Percentiles rank a stretch among this genome's conserved stretches.
Conservation (phyloP, 257 asterid species). For the Craterostigma plantagineum region DNA sequence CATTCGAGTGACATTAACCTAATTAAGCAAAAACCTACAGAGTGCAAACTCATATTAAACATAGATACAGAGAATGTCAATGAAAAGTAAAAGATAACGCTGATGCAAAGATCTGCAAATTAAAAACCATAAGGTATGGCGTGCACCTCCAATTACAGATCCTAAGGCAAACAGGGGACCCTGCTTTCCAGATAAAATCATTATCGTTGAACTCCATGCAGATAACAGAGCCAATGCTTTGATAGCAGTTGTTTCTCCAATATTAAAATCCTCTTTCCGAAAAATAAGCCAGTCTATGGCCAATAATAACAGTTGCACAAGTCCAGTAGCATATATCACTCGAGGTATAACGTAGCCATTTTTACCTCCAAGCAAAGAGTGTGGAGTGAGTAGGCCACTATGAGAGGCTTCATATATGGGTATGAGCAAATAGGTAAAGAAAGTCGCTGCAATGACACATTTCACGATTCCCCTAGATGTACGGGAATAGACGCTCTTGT, state of each 20-base stretch:
- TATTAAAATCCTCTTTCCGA: constrained; percentile 15
- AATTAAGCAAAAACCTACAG: constrained; percentile 63
- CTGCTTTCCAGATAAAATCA: constrained; percentile 79
- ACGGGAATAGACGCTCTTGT: constrained; percentile 25
- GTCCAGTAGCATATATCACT: constrained; percentile 48
- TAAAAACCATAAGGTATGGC: constrained; percentile 6
- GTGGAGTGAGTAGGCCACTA: constrained; percentile 20
- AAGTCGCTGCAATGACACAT: constrained; percentile 34
- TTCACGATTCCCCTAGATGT: constrained; percentile 36
- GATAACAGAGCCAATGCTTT: constrained; percentile 55
- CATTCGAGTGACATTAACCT: constrained; percentile 28
- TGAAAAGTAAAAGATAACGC: background rate
- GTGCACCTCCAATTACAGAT: constrained; percentile 51
- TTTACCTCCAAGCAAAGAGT: constrained; percentile 12
- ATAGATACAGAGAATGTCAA: background rate
- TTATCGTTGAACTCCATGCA: constrained; percentile 61
- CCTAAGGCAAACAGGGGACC: constrained; percentile 64
- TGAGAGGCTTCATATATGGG: constrained; percentile 50
- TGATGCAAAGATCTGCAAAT: background rate
- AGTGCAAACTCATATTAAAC: constrained; percentile 6
- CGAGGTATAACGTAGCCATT: constrained; percentile 51
- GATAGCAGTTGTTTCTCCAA: constrained; percentile 22
- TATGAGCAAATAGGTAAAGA: constrained; percentile 38
- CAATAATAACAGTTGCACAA: constrained; percentile 41
- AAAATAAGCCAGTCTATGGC: constrained; percentile 17